Evolutionary conservation across 2,329 filamentous ascomycete genomes (phyloP).

Genomic region (Cytospora mali): DNA sequence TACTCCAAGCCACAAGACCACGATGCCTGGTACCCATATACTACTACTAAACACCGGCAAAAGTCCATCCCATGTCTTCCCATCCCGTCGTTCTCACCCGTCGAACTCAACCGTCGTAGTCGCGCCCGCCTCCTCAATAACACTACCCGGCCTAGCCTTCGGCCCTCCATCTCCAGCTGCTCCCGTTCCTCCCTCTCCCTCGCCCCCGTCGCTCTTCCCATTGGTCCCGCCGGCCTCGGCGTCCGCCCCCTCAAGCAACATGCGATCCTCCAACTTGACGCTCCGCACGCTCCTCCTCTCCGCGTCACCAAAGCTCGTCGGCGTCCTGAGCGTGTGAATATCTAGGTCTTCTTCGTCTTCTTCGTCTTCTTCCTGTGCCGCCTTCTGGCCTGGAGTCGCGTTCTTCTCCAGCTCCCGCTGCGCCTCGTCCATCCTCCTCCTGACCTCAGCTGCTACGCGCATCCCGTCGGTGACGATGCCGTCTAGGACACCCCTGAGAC

Average conservation of each 20-base stretch:
- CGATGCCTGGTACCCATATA: background rate
- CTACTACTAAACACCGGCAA: background rate
- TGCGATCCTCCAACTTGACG: conserved; percentile 68
- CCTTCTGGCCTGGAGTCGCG: conserved; percentile 61
- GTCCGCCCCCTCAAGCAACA: conserved; percentile 74
- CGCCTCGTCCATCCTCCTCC: conserved; percentile 91
- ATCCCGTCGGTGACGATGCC: conserved; percentile 98
- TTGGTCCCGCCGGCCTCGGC: conserved; percentile 60
- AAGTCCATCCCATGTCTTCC: too few relatives aligned
- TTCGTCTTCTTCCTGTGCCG: conserved; percentile 64
- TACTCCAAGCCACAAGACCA: background rate
- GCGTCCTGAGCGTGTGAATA: conserved; percentile 34
- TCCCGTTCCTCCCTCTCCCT: conserved; percentile 33
- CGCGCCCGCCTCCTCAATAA: conserved; percentile 33
- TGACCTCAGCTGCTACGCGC: conserved; percentile 90
- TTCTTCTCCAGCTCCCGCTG: conserved; percentile 89
- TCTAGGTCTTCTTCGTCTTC: conserved; percentile 65
- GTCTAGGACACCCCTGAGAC: conserved; percentile 88
- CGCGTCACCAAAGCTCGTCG: conserved; percentile 55
- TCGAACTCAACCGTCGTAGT: conserved; percentile 53
- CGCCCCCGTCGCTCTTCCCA: conserved; percentile 34
- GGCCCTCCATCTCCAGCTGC: conserved; percentile 28
- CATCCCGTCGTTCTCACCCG: conserved; percentile 35
- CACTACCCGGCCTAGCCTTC: conserved; percentile 28
- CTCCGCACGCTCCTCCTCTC: conserved; percentile 66